These are phyloP conservation scores for Russula sp. DNA, from an alignment of 768 basidiomycete species.

Conservation along the genomic window DNA sequence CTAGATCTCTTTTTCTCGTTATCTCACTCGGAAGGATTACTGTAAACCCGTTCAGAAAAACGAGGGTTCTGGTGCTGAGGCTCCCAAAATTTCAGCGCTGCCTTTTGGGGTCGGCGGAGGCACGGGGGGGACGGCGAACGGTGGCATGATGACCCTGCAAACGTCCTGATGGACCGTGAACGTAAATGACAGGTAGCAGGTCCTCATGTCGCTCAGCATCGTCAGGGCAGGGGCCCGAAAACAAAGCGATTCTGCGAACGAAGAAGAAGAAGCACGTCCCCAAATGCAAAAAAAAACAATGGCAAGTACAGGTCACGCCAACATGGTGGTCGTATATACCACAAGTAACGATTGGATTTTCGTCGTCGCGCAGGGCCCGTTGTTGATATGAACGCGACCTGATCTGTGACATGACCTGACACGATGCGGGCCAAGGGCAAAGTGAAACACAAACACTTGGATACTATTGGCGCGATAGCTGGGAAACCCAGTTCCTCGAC, in stretches of 20 bases:
- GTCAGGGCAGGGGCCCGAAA: neutral
- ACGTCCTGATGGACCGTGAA: neutral
- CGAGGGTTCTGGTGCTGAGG: neutral
- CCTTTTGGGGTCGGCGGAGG: neutral
- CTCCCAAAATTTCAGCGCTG: neutral
- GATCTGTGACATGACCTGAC: neutral
- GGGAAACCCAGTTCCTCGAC: neutral
- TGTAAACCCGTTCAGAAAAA: neutral
- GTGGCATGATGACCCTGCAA: slow-evolving; percentile 5
- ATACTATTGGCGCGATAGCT: slow-evolving; percentile 2
- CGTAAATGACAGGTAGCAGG: slow-evolving; percentile 3
- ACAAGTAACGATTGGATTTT: neutral
- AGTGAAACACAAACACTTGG: neutral
- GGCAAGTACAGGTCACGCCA: neutral
- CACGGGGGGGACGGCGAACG: no score
- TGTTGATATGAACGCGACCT: neutral
- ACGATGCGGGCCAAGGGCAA: neutral
- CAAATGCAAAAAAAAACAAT: neutral
- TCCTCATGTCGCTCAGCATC: neutral
- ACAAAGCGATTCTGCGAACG: neutral
- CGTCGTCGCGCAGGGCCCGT: neutral
- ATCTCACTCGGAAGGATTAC: neutral
- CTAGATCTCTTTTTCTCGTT: neutral
- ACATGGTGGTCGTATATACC: neutral
- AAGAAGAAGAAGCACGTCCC: neutral